Base-by-base conservation (phyloP, 768 basidiomycete species). In the button mushroom (Agaricus bisporus) region DNA sequence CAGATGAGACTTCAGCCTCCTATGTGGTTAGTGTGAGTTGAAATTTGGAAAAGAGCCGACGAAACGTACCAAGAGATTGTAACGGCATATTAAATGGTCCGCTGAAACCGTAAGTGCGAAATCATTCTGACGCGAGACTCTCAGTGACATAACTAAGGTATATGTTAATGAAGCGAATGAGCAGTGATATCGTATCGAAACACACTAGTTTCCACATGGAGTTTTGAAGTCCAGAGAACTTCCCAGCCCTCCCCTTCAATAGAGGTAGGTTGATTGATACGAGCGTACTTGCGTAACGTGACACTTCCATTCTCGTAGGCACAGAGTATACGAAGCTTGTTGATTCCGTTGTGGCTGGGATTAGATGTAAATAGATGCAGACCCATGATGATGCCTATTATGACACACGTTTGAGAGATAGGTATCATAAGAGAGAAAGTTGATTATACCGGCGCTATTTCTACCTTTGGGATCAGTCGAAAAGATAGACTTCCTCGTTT, bases 231-330 rank as follows among this genome's bases (percentile, higher is more conserved):
- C 91, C 91, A 92, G 5, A 88, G 49, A 12, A 71, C 64, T 15
- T 85, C 79, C 91, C 91, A 92, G 0, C 86, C 88, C 15, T 72
- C 63, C 4, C 90, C 86, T 63, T 88, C 83, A 3, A 91, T 72
- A 1, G 85, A 85, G 0, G 68, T 77, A 43, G 70, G 68, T 42
- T 62, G 72, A 36, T 70, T 73, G 1, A 66, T 57, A 2, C 66
- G 64, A 3, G 68, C 69, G 51, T 81, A 83, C 48, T 71, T 73
- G 50, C 82, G 85, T 32, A 93, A 67, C 18, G 78, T 79, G n/a
- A 97, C 85, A n/a, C 80, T 75, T 0, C 95, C 95, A 55, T 87
- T 85, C 69, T 99, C 95, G 64, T 91, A 95, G 1, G 81, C 90
- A 37, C 82, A 76, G 0, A 95, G 64, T 4, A 95, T 67, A 2